Conservation (phyloP, 345 rosid genomes). For the Pistacia atlantica region DNA sequence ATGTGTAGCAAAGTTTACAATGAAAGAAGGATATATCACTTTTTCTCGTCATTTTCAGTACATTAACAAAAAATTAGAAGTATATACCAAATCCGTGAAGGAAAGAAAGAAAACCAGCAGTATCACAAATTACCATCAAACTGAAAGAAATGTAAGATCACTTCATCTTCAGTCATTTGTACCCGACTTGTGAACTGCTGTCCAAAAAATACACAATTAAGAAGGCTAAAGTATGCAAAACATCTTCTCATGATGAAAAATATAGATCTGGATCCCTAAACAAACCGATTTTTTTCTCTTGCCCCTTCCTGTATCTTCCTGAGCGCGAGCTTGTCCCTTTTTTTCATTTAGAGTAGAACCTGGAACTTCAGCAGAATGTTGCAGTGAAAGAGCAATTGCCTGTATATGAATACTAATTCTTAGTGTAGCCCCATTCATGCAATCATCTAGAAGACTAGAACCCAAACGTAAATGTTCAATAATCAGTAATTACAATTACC, state of each 20-base stretch:
- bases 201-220: conserved; percentile 6
- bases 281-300: conserved; percentile 60
- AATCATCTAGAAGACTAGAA: background rate
- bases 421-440: background rate
- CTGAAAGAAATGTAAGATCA: conserved; percentile 70
- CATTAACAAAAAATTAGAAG: conserved; percentile 2
- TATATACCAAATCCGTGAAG: background rate
- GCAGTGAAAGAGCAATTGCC: conserved; percentile 82
- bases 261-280: conserved; percentile 11
- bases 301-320: conserved; percentile 28
- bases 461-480: background rate
- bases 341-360: conserved; percentile 26
- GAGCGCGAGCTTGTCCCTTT: conserved; percentile 26
- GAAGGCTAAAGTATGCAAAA: background rate
- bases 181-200: conserved; percentile 57
- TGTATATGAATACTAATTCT: conserved; percentile 24
- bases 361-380: conserved; percentile 39
- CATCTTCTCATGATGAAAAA: background rate
- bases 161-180: conserved; percentile 85
- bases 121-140: conserved; percentile 64
- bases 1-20: background rate
- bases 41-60: background rate
- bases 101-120: background rate
- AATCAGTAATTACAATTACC: conserved; percentile 33
- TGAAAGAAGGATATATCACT: background rate